Conservation (phyloP, 345 rosid species). For the Lumnitzera littorea region DNA sequence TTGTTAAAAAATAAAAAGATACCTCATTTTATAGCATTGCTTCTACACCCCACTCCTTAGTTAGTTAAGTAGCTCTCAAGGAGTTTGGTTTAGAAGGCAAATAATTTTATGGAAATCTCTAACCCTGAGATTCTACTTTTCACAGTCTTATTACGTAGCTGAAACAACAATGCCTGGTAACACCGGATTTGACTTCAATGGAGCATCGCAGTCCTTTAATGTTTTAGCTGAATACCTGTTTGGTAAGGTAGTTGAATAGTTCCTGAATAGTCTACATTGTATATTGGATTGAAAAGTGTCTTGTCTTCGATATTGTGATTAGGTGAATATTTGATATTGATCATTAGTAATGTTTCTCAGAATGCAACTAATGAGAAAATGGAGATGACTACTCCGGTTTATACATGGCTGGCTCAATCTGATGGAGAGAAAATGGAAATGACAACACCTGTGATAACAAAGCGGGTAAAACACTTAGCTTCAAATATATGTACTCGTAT, state of each 20-base stretch:
- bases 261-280: background rate
- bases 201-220: slow-evolving; percentile 67
- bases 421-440: slow-evolving; percentile 82
- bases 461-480: slow-evolving; percentile 33
- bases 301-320: slow-evolving; percentile 6
- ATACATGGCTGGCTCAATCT: slow-evolving; percentile 49
- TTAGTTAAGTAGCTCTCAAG: background rate
- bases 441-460: slow-evolving; percentile 88
- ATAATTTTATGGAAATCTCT: background rate
- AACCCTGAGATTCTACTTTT: slow-evolving; percentile 6
- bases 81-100: background rate
- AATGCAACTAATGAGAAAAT: slow-evolving; percentile 52
- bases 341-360: slow-evolving; percentile 24
- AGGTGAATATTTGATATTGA: background rate
- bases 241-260: slow-evolving; percentile 63
- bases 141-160: slow-evolving; percentile 71
- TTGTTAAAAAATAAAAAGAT: too few species aligned
- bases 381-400: slow-evolving; percentile 95
- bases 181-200: slow-evolving; percentile 65
- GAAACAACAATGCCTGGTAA: slow-evolving; percentile 80
- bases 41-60: background rate
- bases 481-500: background rate
- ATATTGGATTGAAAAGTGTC: background rate
- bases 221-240: slow-evolving; percentile 86
- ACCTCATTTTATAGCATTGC: background rate